Evolutionary conservation across 2,329 filamentous ascomycete genomes (phyloP), one percentile per base, ranked within the genome.

Genomic region (Xenosphaeropsis pyriputrescens): DNA sequence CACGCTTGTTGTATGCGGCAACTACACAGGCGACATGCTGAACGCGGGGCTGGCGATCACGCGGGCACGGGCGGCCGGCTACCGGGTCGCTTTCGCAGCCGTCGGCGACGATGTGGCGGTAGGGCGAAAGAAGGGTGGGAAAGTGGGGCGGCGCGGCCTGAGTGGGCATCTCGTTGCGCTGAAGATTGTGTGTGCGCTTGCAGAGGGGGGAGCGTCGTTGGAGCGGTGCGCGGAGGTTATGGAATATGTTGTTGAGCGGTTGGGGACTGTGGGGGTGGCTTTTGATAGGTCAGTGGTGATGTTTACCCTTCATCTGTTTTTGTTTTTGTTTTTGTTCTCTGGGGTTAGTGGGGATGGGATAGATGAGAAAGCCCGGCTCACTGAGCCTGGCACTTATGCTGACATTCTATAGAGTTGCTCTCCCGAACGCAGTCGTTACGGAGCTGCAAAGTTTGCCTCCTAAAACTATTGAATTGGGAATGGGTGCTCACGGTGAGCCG

Each of bases 341-440:
- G 13, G 18, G 15, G 13, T 13, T 18, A n/a, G 12, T 19, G 29
- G 29, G 26, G 13, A 26, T 14, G 6, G n/a, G 4, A 7, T 14
- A 6, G 7, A 18, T 35, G 33, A 7, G n/a, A n/a, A n/a, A n/a
- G n/a, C n/a, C n/a, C n/a, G n/a, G n/a, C n/a, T n/a, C n/a, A n/a
- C n/a, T n/a, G n/a, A n/a, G n/a, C n/a, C n/a, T n/a, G n/a, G n/a
- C n/a, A n/a, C n/a, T n/a, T n/a, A n/a, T 17, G 33, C 16, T 18
- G 8, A 14, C 19, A 13, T 9, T 7, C 29, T 29, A 15, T 13
- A 51, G 47, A 29, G 47, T 51, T n/a, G 46, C 47, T 3, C 39
- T 50, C 5, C 47, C 49, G 32, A 51, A 51, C 32, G 34, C 36
- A 16, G 45, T 48, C 12, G 36, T 49, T 4, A 51, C 47, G 2